Evolutionary conservation across 345 rosid species (phyloP), one percentile per base, ranked within the genome.

Genomic region (Camelina sativa): DNA sequence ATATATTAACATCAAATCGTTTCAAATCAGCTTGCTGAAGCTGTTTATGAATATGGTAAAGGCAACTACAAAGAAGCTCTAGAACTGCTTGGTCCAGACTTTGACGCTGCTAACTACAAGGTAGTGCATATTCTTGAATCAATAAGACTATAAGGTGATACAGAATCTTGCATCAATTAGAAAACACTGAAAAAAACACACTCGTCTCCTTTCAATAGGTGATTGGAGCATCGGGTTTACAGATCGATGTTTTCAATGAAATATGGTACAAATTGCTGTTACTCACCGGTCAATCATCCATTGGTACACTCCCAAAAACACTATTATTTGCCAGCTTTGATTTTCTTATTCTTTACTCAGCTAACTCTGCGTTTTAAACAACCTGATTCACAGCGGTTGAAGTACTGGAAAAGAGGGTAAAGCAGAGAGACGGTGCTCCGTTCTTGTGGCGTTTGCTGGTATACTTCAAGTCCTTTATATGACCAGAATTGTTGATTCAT

Each of bases 371-470:
- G n/a, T 23, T 10, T 20, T 6, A 6, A 53, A 63, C 52, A 17
- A 17, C 32, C 1, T 7, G 8, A 46, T 5, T 60, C 54, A 78
- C 60, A 91, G 98, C 87, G 1, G 67, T 79, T 28, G 80, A 89
- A 81, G 91, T 76, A 74, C 84, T 28, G 64, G 71, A 80, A 71
- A 81, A 65, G 57, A 82, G 51, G 72, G 79, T 86, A 61, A 83
- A 82, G 73, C 82, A 79, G 73, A 86, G 92, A 69, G 90, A 86
- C 11, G 91, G 92, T 16, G 81, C 62, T 54, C 92, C 92, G 44
- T 91, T 86, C 84, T 37, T 85, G 76, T 88, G 97, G 97, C 91
- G 90, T 67, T 65, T 93, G 55, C 79, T 89, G 91, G 97, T 93
- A 9, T 2, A 30, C 34, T 62, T 72, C 0, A 54, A 19, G 5